phyloP scores from a whole-genome alignment of 345 rosid species.

The Cochlearia excelsa region DNA sequence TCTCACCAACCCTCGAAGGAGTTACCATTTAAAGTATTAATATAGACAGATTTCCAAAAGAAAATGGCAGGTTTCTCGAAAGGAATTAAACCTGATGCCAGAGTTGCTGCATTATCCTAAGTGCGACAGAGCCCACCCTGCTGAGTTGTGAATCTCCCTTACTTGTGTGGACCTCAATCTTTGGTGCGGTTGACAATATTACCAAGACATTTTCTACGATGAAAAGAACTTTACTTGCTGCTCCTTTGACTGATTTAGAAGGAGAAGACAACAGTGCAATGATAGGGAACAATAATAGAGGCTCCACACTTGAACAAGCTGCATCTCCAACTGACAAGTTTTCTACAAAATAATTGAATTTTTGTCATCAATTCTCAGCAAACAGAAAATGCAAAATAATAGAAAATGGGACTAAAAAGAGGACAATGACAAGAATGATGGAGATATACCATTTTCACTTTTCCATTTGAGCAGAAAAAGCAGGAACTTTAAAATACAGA shows the following conservation, averaged over 20 bases:
- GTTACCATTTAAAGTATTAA: slow-evolving; percentile 1
- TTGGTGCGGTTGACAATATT: slow-evolving; percentile 47
- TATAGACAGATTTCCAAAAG: slow-evolving; percentile 18
- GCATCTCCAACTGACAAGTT: slow-evolving; percentile 33
- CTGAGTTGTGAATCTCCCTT: slow-evolving; percentile 46
- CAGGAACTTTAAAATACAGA: slow-evolving; percentile 61
- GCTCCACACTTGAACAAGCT: slow-evolving; percentile 51
- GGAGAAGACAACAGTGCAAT: slow-evolving; percentile 74
- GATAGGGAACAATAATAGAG: slow-evolving; percentile 65
- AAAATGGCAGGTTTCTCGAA: slow-evolving; percentile 29
- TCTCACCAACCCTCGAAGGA: slow-evolving; percentile 20
- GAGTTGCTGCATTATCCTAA: slow-evolving; percentile 63
- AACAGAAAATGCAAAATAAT: slow-evolving; percentile 2
- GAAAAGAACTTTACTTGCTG: slow-evolving; percentile 66
- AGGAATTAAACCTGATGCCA: slow-evolving; percentile 75
- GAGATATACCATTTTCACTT: slow-evolving; percentile 52
- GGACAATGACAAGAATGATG: slow-evolving; percentile 18
- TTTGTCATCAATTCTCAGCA: background rate
- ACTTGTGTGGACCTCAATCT: slow-evolving; percentile 40
- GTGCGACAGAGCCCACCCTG: slow-evolving; percentile 55
- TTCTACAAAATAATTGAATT: slow-evolving; percentile 43
- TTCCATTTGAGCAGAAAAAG: slow-evolving; percentile 75
- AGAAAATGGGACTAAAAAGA: slow-evolving; percentile 21
- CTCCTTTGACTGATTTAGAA: slow-evolving; percentile 71
- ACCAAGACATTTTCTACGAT: slow-evolving; percentile 57